Base-by-base conservation (phyloP, 352 stramenopile genomes). In the Pythium sp. region DNA sequence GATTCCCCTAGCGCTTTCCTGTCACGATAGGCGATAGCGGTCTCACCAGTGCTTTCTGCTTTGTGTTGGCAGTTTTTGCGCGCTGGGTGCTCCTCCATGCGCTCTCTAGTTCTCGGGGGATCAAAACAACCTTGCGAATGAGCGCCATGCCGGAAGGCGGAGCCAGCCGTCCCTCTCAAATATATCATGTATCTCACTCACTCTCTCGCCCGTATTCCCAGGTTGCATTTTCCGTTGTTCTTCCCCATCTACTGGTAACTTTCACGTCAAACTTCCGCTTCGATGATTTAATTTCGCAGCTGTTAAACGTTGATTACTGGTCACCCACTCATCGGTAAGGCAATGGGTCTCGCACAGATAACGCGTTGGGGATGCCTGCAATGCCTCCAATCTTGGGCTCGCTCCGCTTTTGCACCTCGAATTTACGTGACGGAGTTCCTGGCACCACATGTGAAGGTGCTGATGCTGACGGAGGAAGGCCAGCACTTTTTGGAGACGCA, bases 391-490 rank as follows among this genome's bases (percentile, higher is more conserved):
- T 38, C 20, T 65, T 58, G 46, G 72, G 38, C 9, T 66, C 49
- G 20, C 80, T 76, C 12, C 78, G 82, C 58, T 75, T 78, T 4
- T 80, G 67, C 9, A 91, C 76, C 28, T 89, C 71, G 53, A 87
- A 91, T 65, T 79, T 85, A 1, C 76, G 71, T 36, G 62, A 58
- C 18, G 73, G 53, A 2, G 68, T 49, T n/a, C 43, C 28, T 32
- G 62, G 11, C 5, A 15, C 26, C 9, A 15, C 12, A 7, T 5
- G 32, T 47, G 65, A 22, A 1, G 65, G 61, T 22, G 47, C 12
- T 1, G 65, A 61, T 2, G 32, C 6, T 34, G 54, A 9, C 28
- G 58, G 46, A 26, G 47, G 65, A 18, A 65, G 58, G 12, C 59
- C 63, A n/a, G 72, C 54, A 26, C 70, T 80, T 15, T 59, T 66